phyloP scores from a whole-genome alignment of 371 early-diverging fungal species.

The Mucor racemosus region DNA sequence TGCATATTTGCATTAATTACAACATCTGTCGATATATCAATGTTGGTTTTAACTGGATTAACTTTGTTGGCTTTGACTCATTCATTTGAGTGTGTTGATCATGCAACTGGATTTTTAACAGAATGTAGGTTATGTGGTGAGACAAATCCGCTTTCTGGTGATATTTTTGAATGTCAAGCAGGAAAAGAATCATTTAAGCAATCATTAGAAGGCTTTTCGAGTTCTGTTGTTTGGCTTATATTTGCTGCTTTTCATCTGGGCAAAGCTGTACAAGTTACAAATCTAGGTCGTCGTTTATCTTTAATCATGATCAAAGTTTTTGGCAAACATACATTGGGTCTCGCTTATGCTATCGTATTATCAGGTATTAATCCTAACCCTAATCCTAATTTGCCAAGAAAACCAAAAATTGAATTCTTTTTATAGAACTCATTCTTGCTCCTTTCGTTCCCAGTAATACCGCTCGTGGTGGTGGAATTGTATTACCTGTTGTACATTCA shows the following conservation, averaged over 20 bases:
- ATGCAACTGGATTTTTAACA: conserved; percentile 46
- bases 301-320: conserved; percentile 56
- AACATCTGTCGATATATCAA: conserved; percentile 61
- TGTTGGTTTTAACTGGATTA: conserved; percentile 58
- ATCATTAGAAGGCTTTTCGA: conserved; percentile 64
- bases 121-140: conserved; percentile 63
- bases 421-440: conserved; percentile 60
- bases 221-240: conserved; percentile 70
- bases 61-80: conserved; percentile 56
- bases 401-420: neutral
- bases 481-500: conserved; percentile 70
- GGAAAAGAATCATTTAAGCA: conserved; percentile 61
- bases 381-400: no score
- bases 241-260: conserved; percentile 77
- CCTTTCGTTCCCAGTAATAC: conserved; percentile 79
- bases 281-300: conserved; percentile 63
- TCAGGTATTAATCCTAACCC: conserved; percentile 39
- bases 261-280: conserved; percentile 63
- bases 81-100: conserved; percentile 63
- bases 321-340: conserved; percentile 60
- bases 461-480: conserved; percentile 75
- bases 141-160: conserved; percentile 31
- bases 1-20: conserved; percentile 66
- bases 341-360: conserved; percentile 64
- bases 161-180: conserved; percentile 55